phyloP scores from a whole-genome alignment of 2,329 filamentous ascomycete species.

The Colletotrichum tropicicola region DNA sequence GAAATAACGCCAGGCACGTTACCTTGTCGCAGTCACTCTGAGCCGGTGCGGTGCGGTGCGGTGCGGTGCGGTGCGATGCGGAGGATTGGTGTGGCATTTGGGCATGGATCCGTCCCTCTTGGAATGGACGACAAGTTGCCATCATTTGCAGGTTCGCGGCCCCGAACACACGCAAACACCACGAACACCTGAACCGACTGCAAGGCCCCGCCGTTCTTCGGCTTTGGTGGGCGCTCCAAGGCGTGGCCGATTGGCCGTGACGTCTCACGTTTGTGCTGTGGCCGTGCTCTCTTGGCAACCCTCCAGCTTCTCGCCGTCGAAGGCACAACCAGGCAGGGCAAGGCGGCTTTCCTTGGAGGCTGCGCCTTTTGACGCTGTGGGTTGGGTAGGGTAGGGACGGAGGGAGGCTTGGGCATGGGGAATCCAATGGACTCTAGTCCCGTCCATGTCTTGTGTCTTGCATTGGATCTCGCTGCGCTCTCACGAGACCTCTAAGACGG shows the following conservation, averaged over 20 bases:
- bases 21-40: neutral
- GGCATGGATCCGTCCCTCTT: conserved; percentile 18
- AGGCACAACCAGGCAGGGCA: too few species aligned
- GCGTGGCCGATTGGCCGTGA: conserved; percentile 16
- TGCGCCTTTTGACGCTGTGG: too few species aligned
- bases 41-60: neutral
- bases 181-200: neutral
- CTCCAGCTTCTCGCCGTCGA: too few species aligned
- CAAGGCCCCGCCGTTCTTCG: neutral
- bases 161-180: neutral
- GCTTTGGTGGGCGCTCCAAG: conserved; percentile 1
- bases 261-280: conserved; percentile 2
- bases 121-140: conserved; percentile 17
- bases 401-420: neutral
- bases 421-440: neutral
- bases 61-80: neutral
- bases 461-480: neutral
- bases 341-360: neutral
- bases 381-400: neutral
- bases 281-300: conserved; percentile 1
- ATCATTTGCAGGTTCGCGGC: neutral
- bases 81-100: neutral
- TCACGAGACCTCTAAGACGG: conserved; percentile 17
- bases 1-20: neutral
- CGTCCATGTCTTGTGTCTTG: conserved; percentile 3